Base-by-base conservation (phyloP, 1,284 basidiomycete species). In the Ganoderma lucidum region DNA sequence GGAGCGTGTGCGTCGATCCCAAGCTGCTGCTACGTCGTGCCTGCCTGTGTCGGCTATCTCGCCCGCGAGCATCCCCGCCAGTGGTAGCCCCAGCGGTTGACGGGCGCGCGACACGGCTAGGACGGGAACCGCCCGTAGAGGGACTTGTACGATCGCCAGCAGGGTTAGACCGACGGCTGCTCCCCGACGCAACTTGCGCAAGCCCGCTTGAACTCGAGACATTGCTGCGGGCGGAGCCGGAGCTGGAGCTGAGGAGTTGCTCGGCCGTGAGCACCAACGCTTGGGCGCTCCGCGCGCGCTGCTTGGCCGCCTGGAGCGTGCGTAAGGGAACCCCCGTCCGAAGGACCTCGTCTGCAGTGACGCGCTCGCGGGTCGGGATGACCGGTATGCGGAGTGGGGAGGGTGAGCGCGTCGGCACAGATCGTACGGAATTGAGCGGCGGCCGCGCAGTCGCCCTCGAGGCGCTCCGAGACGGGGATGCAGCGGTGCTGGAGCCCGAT, bases 1-100 rank as follows among this genome's bases (percentile, higher is more conserved):
- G 92, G 35, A 93, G 77, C 2, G 89, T 91, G 53, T 84, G 86
- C 17, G 89, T 91, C 3, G 90, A 92, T 66, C 93, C 88, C 76
- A 93, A 90, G 59, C 86, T 87, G 2, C 42, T 68, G 42, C 72
- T 71, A 17, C 72, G 67, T 35, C 68, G 67, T 19, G 64, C 28
- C 39, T 66, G 71, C 35, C 63, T 61, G 15, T 60, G 19, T 1
- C 66, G 71, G 23, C 55, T 37, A 19, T 45, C 61, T 12, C 68
- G 68, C 6, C 62, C 61, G 2, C 67, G 66, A 3, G 55, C 42
- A 8, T 42, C 60, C 8, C 63, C n/a, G 17, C 60, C 39, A 45
- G 39, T 19, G 6, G 59, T 23, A 3, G 67, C 67, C 12, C 63
- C 64, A 30, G 67, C 63, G 35, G 67, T 69, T 8, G 63, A 55